Evolutionary conservation across 306 rosid species (phyloP), one percentile per base, ranked within the genome.

Genomic region (Sechiopsis laciniata): DNA sequence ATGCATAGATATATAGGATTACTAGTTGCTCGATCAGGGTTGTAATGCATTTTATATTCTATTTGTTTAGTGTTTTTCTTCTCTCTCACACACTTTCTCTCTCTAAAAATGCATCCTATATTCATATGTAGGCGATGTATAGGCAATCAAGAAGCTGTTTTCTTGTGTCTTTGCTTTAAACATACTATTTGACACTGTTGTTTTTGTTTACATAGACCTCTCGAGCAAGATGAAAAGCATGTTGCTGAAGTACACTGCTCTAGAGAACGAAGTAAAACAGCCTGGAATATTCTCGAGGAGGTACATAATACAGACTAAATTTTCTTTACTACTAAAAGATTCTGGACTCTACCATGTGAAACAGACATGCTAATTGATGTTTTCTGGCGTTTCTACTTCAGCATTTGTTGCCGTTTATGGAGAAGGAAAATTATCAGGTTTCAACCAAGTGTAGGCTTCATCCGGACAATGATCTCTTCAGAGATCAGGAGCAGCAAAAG

Each of bases 401-500:
- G 99, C 89, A 89, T 82, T 85, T 94, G 85, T 83, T 84, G 85
- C 95, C 99, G 29, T 89, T 94, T 85, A 72, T 94, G 76, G 95
- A 94, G 50, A 79, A 37, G 74, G 96, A 85, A 80, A 81, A 79
- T 79, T 94, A 73, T 75, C 83, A 85, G 85, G 81, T 94, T 75
- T 80, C 90, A 8, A 76, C 50, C 26, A 82, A 84, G 82, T 94
- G 99, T 81, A 85, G 85, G 78, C 88, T 94, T 78, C 95, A 86
- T 86, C 92, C 89, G 7, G 81, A 83, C 77, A 89, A 87, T 60
- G 97, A 94, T 80, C 80, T 94, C 56, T 94, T 85, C 82, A 84
- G 89, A 78, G 91, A 89, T 83, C 99, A 94, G 85, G 99, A 94
- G 80, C 89, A 84, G 83, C 89, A 94, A 84, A 94, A 86, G 83